Percentiles rank a stretch among this genome's conserved stretches.
Evolutionary conservation across 345 rosid species (phyloP).

Genomic region (Hirschfeldia incana): DNA sequence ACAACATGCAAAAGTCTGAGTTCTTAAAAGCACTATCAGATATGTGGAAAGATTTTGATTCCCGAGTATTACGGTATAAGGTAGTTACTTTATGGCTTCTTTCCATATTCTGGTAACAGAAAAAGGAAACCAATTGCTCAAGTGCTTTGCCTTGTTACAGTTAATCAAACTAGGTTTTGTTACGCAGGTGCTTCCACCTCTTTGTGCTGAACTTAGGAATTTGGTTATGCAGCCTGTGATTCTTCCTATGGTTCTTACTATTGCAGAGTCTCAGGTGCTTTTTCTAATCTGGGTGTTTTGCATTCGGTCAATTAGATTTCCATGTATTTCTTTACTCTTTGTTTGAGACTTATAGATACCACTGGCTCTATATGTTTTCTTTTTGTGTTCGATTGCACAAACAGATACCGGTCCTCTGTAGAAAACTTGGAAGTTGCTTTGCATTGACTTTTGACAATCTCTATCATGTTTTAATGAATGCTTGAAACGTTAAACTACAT

Average conservation of each 20-base stretch:
- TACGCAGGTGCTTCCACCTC: conserved; percentile 90
- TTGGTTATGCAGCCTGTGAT: conserved; percentile 94
- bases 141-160: conserved; percentile 13
- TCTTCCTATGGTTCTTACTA: conserved; percentile 94
- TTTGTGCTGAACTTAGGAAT: conserved; percentile 97
- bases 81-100: conserved; percentile 40
- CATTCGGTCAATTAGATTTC: conserved; percentile 2
- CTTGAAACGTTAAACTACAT: conserved; percentile 1
- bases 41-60: conserved; percentile 98
- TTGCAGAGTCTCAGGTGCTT: conserved; percentile 93
- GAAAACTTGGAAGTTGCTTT: conserved; percentile 17
- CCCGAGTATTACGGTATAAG: conserved; percentile 94
- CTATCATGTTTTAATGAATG: conserved; percentile 22
- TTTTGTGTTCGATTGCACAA: conserved; percentile 4
- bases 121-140: conserved; percentile 20
- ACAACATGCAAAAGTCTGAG: conserved; percentile 96
- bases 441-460: neutral
- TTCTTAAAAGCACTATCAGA: conserved; percentile 89
- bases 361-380: neutral
- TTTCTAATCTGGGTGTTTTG: conserved; percentile 11
- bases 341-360: neutral
- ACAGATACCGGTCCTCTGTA: conserved; percentile 1
- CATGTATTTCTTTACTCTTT: conserved; percentile 20
- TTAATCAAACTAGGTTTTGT: conserved; percentile 70
- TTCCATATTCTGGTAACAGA: neutral